Percentiles rank a stretch among this genome's conserved stretches.
Evolutionary conservation across 495 filamentous ascomycete genomes (phyloP).

Genomic region (Aspergillus sclerotioniger): DNA sequence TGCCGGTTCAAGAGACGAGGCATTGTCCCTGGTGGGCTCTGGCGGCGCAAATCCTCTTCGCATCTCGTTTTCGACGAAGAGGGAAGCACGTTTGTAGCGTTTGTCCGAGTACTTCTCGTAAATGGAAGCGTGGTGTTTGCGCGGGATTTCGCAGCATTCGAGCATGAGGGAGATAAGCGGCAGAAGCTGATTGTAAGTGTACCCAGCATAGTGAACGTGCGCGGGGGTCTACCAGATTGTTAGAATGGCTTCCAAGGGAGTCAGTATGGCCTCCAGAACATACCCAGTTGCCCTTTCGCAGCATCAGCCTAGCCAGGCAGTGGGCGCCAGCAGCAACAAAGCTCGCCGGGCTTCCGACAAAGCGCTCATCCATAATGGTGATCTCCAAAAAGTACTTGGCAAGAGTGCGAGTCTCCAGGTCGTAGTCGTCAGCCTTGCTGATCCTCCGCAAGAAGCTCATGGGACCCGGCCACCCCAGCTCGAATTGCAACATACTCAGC

Average conservation of each 20-base stretch:
- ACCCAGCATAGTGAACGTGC: constrained; percentile 89
- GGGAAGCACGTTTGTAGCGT: constrained; percentile 77
- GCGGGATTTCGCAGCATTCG: constrained; percentile 81
- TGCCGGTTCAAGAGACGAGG: constrained; percentile 9
- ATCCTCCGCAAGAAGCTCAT: constrained; percentile 97
- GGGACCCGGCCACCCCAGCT: constrained; percentile 93
- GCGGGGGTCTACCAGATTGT: constrained; percentile 62
- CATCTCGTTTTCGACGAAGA: constrained; percentile 74
- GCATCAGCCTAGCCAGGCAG: constrained; percentile 84
- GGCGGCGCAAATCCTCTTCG: constrained; percentile 49
- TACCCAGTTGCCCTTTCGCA: constrained; percentile 92
- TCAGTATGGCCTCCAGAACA: constrained; percentile 32
- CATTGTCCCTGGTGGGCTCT: constrained; percentile 23
- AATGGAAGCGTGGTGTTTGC: constrained; percentile 78
- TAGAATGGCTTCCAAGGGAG: constrained; percentile 23
- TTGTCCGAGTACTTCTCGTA: constrained; percentile 88
- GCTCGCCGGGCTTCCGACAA: constrained; percentile 86
- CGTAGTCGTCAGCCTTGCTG: constrained; percentile 98
- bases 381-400: constrained; percentile 98
- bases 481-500: constrained; percentile 91
- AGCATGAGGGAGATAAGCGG: constrained; percentile 72
- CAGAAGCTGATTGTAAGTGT: constrained; percentile 80
- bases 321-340: constrained; percentile 90
- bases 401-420: constrained; percentile 89
- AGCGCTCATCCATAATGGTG: constrained; percentile 97